Evolutionary conservation across 208 protist genomes (phyloP).

Genomic region (Trypanosomatidae sp.): DNA sequence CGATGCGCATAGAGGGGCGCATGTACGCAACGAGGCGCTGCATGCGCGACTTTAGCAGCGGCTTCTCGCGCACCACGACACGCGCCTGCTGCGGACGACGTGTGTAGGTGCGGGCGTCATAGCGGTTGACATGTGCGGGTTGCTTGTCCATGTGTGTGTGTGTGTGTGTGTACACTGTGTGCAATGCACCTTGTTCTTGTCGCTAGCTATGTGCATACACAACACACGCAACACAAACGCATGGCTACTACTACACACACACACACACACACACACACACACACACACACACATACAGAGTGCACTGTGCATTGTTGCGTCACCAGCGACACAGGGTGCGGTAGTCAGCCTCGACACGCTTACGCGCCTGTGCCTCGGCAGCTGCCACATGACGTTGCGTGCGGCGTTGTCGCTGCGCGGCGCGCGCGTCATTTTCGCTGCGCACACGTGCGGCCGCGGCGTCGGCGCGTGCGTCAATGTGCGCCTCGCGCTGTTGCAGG

Average conservation of each 20-base stretch:
- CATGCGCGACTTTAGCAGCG: conserved; percentile 50
- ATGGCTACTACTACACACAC: too few relatives aligned
- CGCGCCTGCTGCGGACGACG: conserved; percentile 29
- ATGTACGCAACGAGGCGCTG: conserved; percentile 50
- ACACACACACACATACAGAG: too few relatives aligned
- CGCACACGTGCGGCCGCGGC: background rate
- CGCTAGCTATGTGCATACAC: too few relatives aligned
- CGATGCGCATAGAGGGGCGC: conserved; percentile 35
- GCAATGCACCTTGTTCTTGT: too few relatives aligned
- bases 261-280: too few relatives aligned
- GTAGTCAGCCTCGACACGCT: too few relatives aligned
- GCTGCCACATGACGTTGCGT: conserved; percentile 16
- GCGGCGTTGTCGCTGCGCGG: conserved; percentile 4
- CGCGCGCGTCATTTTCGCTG: conserved; percentile 1
- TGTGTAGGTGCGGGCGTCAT: conserved; percentile 54
- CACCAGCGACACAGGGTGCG: too few relatives aligned
- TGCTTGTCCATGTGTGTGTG: too few relatives aligned
- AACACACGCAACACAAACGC: too few relatives aligned
- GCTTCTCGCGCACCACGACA: conserved; percentile 71
- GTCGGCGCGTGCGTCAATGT: background rate
- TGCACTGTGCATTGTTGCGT: too few relatives aligned
- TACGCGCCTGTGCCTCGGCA: too few relatives aligned
- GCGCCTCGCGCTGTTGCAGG: background rate
- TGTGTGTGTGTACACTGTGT: too few relatives aligned
- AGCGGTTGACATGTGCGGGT: conserved; percentile 53